Conservation (phyloP, 1,284 basidiomycete species). For the Vanrija sp. region DNA sequence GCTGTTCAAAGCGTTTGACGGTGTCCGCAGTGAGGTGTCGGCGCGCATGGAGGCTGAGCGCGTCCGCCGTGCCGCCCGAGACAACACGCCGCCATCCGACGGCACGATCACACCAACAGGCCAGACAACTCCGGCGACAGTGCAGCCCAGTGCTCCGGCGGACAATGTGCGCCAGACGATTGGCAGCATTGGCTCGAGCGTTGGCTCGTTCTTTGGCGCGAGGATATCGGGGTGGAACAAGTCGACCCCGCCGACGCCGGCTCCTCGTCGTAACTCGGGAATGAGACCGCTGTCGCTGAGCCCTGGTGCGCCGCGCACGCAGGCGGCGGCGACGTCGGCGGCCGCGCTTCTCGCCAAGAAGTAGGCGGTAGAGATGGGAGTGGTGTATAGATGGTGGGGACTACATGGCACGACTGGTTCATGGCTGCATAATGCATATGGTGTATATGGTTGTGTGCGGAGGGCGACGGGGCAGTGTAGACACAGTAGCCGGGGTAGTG, state of each 20-base stretch:
- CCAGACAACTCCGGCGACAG: constrained; percentile 3
- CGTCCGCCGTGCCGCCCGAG: constrained; percentile 11
- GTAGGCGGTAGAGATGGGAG: too few species aligned
- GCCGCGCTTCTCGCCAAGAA: too few species aligned
- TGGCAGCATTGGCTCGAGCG: constrained; percentile 39
- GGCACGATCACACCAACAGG: background rate
- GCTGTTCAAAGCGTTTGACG: constrained; percentile 81
- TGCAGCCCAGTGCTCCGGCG: background rate
- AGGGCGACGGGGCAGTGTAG: too few species aligned
- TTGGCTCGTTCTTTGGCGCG: constrained; percentile 42
- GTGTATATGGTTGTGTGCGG: too few species aligned
- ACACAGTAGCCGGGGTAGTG: too few species aligned
- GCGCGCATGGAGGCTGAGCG: constrained; percentile 29
- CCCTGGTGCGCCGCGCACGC: too few species aligned
- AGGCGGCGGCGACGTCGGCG: too few species aligned
- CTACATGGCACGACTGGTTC: too few species aligned
- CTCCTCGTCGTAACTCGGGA: too few species aligned
- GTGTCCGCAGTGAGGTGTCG: constrained; percentile 57
- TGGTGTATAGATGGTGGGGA: too few species aligned
- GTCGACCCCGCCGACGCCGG: background rate
- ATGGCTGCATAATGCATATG: too few species aligned
- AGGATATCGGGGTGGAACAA: constrained; percentile 12
- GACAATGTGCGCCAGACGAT: constrained; percentile 34
- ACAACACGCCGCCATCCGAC: background rate
- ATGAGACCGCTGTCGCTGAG: too few species aligned